Percentiles rank a stretch among this genome's conserved stretches.
Evolutionary conservation across 1,284 basidiomycete species (phyloP).

Genomic region (Fomitopsis palustris): DNA sequence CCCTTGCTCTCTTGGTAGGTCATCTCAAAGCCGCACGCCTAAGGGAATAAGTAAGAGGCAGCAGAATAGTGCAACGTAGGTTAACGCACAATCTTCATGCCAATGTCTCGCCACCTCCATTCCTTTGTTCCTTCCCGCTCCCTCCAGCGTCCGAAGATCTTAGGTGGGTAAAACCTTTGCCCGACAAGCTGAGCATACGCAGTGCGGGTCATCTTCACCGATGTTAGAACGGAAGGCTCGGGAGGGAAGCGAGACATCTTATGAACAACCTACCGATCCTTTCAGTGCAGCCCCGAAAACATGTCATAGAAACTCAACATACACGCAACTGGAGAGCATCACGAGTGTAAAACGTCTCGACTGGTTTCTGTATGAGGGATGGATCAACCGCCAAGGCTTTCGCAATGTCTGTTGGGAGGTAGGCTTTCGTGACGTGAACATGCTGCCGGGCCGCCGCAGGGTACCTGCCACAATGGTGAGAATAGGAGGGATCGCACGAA

Average conservation of each 20-base stretch:
- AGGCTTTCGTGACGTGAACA: slow-evolving; percentile 76
- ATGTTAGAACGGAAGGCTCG: slow-evolving; percentile 51
- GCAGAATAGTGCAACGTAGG: neutral
- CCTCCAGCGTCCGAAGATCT: slow-evolving; percentile 78
- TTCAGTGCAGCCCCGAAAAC: neutral
- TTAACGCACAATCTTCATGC: slow-evolving; percentile 80
- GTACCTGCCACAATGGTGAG: slow-evolving; percentile 48
- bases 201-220: slow-evolving; percentile 78
- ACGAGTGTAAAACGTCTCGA: slow-evolving; percentile 90
- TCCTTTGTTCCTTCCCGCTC: slow-evolving; percentile 60
- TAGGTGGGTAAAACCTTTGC: slow-evolving; percentile 91
- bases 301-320: slow-evolving; percentile 26
- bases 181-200: slow-evolving; percentile 91
- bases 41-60: neutral
- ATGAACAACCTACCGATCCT: slow-evolving; percentile 65
- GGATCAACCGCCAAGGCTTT: slow-evolving; percentile 65
- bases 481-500: slow-evolving; percentile 1
- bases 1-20: slow-evolving; percentile 80
- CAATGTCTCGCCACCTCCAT: slow-evolving; percentile 77
- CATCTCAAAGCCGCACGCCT: slow-evolving; percentile 95
- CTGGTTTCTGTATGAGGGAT: slow-evolving; percentile 77
- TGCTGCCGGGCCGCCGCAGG: slow-evolving; percentile 68
- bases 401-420: slow-evolving; percentile 77
- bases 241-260: slow-evolving; percentile 89
- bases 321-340: slow-evolving; percentile 87